Evolutionary conservation across 169 alveolate genomes (phyloP), one percentile per base, ranked within the genome.

Genomic region (Babesia gibsoni): DNA sequence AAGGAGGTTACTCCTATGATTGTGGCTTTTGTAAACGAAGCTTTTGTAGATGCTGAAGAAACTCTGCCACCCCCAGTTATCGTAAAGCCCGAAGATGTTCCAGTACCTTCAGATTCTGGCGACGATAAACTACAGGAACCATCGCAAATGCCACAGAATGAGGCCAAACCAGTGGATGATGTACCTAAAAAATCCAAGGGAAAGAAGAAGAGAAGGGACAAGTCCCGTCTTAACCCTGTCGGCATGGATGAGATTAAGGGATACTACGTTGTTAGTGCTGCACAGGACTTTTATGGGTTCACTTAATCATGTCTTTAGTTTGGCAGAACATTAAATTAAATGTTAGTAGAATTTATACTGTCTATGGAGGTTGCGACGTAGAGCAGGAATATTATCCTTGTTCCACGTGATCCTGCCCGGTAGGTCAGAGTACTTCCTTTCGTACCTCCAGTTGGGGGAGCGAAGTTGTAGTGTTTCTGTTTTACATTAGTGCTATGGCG

Each of bases 321-420:
- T 39, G 48, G 14, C 48, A 14, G 16, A 14, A 39, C 16, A 39
- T 50, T 39, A n/a, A n/a, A n/a, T n/a, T n/a, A n/a, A n/a, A n/a
- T n/a, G n/a, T n/a, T n/a, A 88, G 45, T 88, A 88, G 52, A 88
- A 52, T 50, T 77, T 83, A 50, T 49, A 41, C 7, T 78, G 79
- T 18, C 83, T 67, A 36, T 67, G 64, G 82, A 83, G 42, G 42
- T 74, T 73, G 58, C 72, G 64, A 10, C 84, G 67, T 10, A 88
- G 84, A 25, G 92, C 92, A 12, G 86, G 89, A 23, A 88, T 67
- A 74, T 82, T 74, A 67, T 88, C 91, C 63, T 68, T 82, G 63
- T 88, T 83, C 92, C 92, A 88, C 35, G 92, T 79, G 35, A 88
- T 88, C 48, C 89, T 58, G 16, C 92, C 92, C 30, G 92, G 92